phyloP scores from a whole-genome alignment of 257 asterid species.

The Jasminum sambac region DNA sequence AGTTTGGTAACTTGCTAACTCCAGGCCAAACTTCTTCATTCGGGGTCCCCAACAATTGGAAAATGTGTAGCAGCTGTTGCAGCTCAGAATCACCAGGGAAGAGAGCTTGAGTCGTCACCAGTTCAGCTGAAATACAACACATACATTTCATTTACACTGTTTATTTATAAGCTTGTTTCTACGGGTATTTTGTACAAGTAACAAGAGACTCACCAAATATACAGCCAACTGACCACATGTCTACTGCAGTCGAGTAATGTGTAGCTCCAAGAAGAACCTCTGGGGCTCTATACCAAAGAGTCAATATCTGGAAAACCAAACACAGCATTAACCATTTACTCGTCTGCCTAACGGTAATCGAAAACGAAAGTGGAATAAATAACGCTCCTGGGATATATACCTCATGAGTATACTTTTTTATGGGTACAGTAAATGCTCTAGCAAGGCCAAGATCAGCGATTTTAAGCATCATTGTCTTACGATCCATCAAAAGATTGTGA shows the following conservation, averaged over 20 bases:
- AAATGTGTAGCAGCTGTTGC: slow-evolving; percentile 96
- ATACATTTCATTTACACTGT: too few relatives aligned
- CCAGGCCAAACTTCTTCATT: slow-evolving; percentile 93
- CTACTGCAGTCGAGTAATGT: slow-evolving; percentile 95
- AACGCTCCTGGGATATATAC: slow-evolving; percentile 27
- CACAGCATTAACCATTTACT: neutral
- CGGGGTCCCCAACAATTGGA: slow-evolving; percentile 92
- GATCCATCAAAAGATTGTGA: slow-evolving; percentile 96
- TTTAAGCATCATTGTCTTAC: slow-evolving; percentile 84
- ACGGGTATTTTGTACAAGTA: too few relatives aligned
- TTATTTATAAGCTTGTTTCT: too few relatives aligned
- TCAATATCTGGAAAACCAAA: slow-evolving; percentile 62
- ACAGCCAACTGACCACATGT: slow-evolving; percentile 97
- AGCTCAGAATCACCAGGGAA: slow-evolving; percentile 97
- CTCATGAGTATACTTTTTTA: slow-evolving; percentile 97
- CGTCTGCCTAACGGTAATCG: neutral
- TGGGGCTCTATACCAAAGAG: slow-evolving; percentile 99
- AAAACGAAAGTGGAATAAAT: neutral
- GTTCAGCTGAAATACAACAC: slow-evolving; percentile 61
- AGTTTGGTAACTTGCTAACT: slow-evolving; percentile 79
- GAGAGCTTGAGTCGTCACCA: slow-evolving; percentile 81
- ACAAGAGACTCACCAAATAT: slow-evolving; percentile 63
- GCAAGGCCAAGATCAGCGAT: slow-evolving; percentile 98
- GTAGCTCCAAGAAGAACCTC: slow-evolving; percentile 96
- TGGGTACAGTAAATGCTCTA: slow-evolving; percentile 85